A percentile compares a stretch with the other conserved stretches of the same genome.
Evolutionary conservation across 169 alveolate genomes (phyloP).

Genomic region (Plasmodium coatneyi): DNA sequence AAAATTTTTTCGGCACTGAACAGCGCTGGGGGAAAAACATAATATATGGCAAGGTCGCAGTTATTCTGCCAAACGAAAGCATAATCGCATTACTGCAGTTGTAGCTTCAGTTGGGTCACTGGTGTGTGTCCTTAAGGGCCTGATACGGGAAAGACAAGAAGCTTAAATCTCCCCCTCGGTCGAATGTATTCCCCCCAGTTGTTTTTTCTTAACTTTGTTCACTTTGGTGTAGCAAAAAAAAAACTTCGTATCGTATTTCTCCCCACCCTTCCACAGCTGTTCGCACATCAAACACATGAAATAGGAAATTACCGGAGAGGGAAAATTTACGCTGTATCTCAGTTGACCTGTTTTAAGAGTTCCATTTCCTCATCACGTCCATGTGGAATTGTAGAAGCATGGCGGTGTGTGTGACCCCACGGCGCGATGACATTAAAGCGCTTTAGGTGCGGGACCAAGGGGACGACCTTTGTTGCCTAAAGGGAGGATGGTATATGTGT

Average conservation of each 20-base stretch:
- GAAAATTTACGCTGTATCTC: background rate
- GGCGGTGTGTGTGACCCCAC: background rate
- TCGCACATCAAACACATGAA: background rate
- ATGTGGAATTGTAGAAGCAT: background rate
- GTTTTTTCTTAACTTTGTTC: background rate
- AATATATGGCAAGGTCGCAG: background rate
- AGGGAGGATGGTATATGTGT: background rate
- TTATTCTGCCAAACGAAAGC: background rate
- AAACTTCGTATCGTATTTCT: background rate
- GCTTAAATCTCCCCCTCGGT: background rate
- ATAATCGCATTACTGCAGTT: background rate
- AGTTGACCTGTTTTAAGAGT: background rate
- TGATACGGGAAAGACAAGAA: background rate
- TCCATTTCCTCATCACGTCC: background rate
- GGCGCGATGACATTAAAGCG: background rate
- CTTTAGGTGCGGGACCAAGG: background rate
- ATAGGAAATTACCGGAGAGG: background rate
- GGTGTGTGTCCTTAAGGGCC: background rate
- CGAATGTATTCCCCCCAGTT: background rate
- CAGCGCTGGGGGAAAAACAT: background rate
- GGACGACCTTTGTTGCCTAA: background rate
- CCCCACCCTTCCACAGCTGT: too few species aligned
- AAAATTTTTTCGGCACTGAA: background rate
- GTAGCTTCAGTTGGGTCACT: background rate
- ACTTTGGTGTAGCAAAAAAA: background rate